Base-by-base conservation (phyloP, 805 yeast genomes). In the Sporopachydermia quercuum region DNA sequence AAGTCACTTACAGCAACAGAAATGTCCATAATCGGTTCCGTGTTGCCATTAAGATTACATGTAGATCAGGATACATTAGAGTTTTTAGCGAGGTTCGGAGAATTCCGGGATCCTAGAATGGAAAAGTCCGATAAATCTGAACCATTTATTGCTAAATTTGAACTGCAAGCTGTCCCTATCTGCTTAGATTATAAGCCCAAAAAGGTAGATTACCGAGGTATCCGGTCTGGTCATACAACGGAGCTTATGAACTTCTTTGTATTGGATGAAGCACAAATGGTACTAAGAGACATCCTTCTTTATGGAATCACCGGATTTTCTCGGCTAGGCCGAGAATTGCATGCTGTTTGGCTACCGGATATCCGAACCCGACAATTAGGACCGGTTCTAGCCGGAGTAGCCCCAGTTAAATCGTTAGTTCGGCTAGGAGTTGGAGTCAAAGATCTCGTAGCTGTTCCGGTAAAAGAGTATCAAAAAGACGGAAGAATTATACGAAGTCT, bases 51-150 rank as follows among this genome's bases (percentile, higher is more conserved):
- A 36, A 63, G 95, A 39, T 56, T 91, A 13, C 85, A 84, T 53
- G 75, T 91, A 36, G 97, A 91, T 56, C 98, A 91, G 55, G 97
- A 89, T 51, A 83, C 96, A 0, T 62, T 86, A 15, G 96, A 86
- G 41, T 87, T 89, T 47, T 48, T 86, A 19, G 71, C 75, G 0
- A 63, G 96, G 30, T 91, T 85, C 58, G 74, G 80, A 23, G 86
- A 77, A 43, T 91, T 91, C 54, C 78, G 74, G 50, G 94, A 83
- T 50, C 48, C 61, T 2, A 58, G 91, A 42, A 81, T 82, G 52
- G 13, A 23, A n/a, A 8, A n/a, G 8, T 8, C 30, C n/a, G 30
- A 8, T 8, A 8, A 8, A 23, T n/a, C 30, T 8, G 18, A 37
- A 3, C 42, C 51, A 8, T 87, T 72, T 50, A 65, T 86, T 37